phyloP scores from a whole-genome alignment of 2,329 filamentous ascomycete species.

The Ophiobolus disseminans region DNA sequence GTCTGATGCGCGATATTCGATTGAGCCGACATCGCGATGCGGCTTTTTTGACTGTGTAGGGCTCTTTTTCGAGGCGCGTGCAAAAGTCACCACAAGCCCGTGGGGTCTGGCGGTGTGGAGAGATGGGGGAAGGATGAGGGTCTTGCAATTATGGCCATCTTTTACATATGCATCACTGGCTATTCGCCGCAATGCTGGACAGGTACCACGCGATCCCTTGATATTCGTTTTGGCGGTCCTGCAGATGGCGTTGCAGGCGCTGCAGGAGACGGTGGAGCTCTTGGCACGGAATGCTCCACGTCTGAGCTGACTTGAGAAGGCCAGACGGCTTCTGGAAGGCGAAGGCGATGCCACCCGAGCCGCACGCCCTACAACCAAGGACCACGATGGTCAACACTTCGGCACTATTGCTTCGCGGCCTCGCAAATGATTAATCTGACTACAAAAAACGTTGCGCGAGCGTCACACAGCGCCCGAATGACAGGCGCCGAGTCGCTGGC shows the following conservation, averaged over 20 bases:
- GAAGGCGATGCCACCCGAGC: slow-evolving; percentile 1
- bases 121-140: slow-evolving; percentile 8
- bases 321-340: slow-evolving; percentile 11
- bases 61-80: slow-evolving; percentile 8
- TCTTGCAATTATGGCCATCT: slow-evolving; percentile 9
- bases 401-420: slow-evolving; percentile 9
- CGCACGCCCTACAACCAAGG: neutral
- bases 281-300: slow-evolving; percentile 18
- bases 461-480: slow-evolving; percentile 30
- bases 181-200: slow-evolving; percentile 16
- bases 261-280: slow-evolving; percentile 30
- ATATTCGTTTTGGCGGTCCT: slow-evolving; percentile 4
- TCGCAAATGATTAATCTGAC: slow-evolving; percentile 29
- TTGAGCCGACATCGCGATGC: slow-evolving; percentile 42
- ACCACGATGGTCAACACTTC: slow-evolving; percentile 13
- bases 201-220: neutral
- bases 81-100: slow-evolving; percentile 23
- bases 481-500: slow-evolving; percentile 30
- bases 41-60: slow-evolving; percentile 30
- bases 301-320: slow-evolving; percentile 12
- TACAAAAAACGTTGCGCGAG: slow-evolving; percentile 34
- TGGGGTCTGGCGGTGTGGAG: slow-evolving; percentile 31
- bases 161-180: slow-evolving; percentile 18
- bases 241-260: slow-evolving; percentile 14
- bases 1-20: slow-evolving; percentile 26